A percentile compares a stretch with the other conserved stretches of the same genome.
phyloP scores from a whole-genome alignment of 2,329 filamentous ascomycete genomes.

The Botrytis paeoniae region DNA sequence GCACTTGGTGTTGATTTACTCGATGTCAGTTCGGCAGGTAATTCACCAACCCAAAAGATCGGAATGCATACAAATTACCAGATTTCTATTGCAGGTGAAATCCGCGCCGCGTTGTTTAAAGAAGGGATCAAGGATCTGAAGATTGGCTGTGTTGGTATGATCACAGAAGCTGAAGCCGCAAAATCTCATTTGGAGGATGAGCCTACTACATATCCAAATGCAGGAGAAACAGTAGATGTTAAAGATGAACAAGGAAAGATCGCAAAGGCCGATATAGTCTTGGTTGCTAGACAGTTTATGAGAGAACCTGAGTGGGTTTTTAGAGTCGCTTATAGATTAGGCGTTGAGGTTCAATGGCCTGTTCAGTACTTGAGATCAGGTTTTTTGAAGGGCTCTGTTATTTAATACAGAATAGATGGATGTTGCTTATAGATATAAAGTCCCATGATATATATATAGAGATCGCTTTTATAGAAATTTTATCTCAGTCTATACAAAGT shows the following conservation, averaged over 20 bases:
- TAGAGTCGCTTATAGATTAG: slow-evolving; percentile 68
- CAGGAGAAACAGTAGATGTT: slow-evolving; percentile 43
- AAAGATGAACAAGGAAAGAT: slow-evolving; percentile 29
- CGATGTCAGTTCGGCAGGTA: slow-evolving; percentile 77
- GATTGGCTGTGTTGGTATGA: slow-evolving; percentile 72
- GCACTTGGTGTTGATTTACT: slow-evolving; percentile 75
- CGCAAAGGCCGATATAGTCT: slow-evolving; percentile 63
- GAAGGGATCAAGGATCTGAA: slow-evolving; percentile 53
- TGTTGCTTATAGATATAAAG: neutral
- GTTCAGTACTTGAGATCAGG: slow-evolving; percentile 29
- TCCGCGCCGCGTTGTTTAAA: slow-evolving; percentile 62
- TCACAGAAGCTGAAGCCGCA: slow-evolving; percentile 58
- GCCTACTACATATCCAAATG: slow-evolving; percentile 36
- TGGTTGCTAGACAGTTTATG: slow-evolving; percentile 72
- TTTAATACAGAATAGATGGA: slow-evolving; percentile 19
- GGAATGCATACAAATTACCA: slow-evolving; percentile 64
- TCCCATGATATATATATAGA: neutral
- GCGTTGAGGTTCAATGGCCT: slow-evolving; percentile 67
- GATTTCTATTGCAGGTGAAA: slow-evolving; percentile 65
- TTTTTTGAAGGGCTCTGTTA: slow-evolving; percentile 32
- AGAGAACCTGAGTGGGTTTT: slow-evolving; percentile 78
- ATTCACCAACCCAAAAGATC: slow-evolving; percentile 52
- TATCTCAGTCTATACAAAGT: neutral
- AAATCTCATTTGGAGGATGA: slow-evolving; percentile 43
- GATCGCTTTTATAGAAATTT: neutral